These are phyloP conservation scores for Lachnellula arida DNA, from an alignment of 2,329 filamentous ascomycete species.

Conservation along the genomic window DNA sequence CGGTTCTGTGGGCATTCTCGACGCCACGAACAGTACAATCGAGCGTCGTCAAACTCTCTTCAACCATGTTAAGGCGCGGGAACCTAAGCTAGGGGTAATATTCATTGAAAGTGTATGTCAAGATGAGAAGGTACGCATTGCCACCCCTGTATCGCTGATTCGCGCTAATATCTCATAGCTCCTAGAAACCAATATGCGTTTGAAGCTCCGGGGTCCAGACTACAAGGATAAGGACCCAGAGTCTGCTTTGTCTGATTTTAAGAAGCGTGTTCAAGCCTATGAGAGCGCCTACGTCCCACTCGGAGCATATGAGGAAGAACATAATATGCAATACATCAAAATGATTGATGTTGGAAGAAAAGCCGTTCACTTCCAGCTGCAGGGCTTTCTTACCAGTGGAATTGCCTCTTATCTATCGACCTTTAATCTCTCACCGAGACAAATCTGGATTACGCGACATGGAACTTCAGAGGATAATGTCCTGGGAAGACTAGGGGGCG, in stretches of 20 bases:
- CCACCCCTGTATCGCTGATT: background rate
- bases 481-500: constrained; percentile 82
- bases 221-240: constrained; percentile 91
- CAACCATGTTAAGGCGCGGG: constrained; percentile 73
- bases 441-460: constrained; percentile 97
- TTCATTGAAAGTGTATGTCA: constrained; percentile 95
- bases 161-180: constrained; percentile 41
- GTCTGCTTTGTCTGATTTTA: constrained; percentile 84
- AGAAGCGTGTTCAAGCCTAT: constrained; percentile 84
- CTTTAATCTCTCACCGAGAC: constrained; percentile 90
- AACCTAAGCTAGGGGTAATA: constrained; percentile 83
- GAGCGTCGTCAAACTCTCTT: constrained; percentile 79
- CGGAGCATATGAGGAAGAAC: constrained; percentile 83
- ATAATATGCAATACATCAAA: constrained; percentile 88
- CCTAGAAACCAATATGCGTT: constrained; percentile 91
- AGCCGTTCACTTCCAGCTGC: constrained; percentile 82
- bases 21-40: constrained; percentile 95
- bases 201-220: constrained; percentile 93
- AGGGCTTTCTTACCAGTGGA: constrained; percentile 85
- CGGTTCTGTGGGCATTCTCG: constrained; percentile 89
- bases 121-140: constrained; percentile 57
- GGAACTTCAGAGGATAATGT: constrained; percentile 88
- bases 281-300: constrained; percentile 91
- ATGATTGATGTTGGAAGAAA: constrained; percentile 98
- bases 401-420: constrained; percentile 94